Evolutionary conservation across 768 basidiomycete genomes (phyloP).

Genomic region (Mycena rebaudengoi): DNA sequence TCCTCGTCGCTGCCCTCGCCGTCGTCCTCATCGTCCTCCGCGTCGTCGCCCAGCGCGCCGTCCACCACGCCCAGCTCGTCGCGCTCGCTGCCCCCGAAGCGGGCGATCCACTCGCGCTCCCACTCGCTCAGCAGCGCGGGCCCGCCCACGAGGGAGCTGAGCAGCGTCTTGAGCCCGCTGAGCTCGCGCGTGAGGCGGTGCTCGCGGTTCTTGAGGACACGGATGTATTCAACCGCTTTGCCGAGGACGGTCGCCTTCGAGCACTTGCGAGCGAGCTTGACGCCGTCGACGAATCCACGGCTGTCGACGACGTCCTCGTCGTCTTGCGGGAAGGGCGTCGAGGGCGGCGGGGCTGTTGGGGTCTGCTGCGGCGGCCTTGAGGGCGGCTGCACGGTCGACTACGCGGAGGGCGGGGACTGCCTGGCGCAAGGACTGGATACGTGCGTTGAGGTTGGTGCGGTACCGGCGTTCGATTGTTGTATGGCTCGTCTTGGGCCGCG

Average conservation of each 20-base stretch:
- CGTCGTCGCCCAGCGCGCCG: conserved; percentile 58
- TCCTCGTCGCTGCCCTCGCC: conserved; percentile 60
- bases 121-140: conserved; percentile 75
- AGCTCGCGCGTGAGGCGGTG: conserved; percentile 75
- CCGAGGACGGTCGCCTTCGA: conserved; percentile 91
- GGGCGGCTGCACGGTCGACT: conserved; percentile 44
- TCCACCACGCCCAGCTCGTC: conserved; percentile 74
- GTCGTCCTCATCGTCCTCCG: conserved; percentile 67
- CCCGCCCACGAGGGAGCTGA: conserved; percentile 78
- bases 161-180: conserved; percentile 73
- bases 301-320: conserved; percentile 79
- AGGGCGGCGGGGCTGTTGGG: conserved; percentile 44
- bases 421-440: conserved; percentile 81
- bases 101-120: conserved; percentile 77
- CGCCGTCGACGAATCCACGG: conserved; percentile 90
- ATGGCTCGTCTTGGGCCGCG: conserved; percentile 85
- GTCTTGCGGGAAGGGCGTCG: no score
- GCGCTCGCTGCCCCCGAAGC: conserved; percentile 79
- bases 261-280: conserved; percentile 89
- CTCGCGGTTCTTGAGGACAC: conserved; percentile 85
- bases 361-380: conserved; percentile 41
- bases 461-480: conserved; percentile 91
- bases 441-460: conserved; percentile 88
- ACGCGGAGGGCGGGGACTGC: conserved; percentile 87
- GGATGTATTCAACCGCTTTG: conserved; percentile 92